A percentile compares a stretch with the other conserved stretches of the same genome.
Evolutionary conservation across 2,329 filamentous ascomycete species (phyloP).

Genomic region (Hysterium pulicare): DNA sequence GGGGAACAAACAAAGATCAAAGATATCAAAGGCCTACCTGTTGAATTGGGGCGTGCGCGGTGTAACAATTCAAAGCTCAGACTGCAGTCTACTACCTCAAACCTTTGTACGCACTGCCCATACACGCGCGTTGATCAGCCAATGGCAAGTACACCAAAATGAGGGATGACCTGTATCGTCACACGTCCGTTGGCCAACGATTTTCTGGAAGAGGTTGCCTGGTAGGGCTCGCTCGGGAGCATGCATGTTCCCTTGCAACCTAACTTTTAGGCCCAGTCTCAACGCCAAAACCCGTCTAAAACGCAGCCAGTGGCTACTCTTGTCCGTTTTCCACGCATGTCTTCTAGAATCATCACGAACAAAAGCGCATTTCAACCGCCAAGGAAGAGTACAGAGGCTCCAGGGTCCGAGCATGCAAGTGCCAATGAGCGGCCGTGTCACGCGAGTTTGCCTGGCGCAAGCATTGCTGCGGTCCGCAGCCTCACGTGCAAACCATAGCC

Average conservation of each 20-base stretch:
- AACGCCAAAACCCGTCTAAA: slow-evolving; percentile 7
- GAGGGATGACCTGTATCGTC: slow-evolving; percentile 20
- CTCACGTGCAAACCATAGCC: slow-evolving; percentile 20
- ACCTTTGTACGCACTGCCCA: slow-evolving; percentile 12
- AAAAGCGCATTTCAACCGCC: too few relatives aligned
- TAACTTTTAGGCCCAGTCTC: slow-evolving; percentile 1
- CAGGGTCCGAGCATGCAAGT: too few relatives aligned
- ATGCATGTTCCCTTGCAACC: slow-evolving; percentile 23
- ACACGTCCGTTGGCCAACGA: slow-evolving; percentile 21
- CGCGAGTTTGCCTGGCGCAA: slow-evolving; percentile 5
- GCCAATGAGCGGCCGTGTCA: too few relatives aligned
- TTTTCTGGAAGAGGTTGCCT: slow-evolving; percentile 13
- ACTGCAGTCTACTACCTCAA: neutral
- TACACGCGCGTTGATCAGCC: slow-evolving; percentile 6
- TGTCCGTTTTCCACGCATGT: slow-evolving; percentile 17
- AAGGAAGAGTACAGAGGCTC: too few relatives aligned
- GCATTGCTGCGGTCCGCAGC: neutral
- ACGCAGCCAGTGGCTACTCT: slow-evolving; percentile 10
- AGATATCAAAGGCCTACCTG: slow-evolving; percentile 9
- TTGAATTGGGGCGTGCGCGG: slow-evolving; percentile 2
- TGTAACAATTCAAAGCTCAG: slow-evolving; percentile 3
- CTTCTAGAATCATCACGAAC: slow-evolving; percentile 20
- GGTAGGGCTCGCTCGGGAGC: slow-evolving; percentile 16
- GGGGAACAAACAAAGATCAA: slow-evolving; percentile 25
- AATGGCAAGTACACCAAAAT: slow-evolving; percentile 4